Evolutionary conservation across 2,329 filamentous ascomycete species (phyloP), one percentile per base, ranked within the genome.

Genomic region (Colletotrichum neosansevieriae): DNA sequence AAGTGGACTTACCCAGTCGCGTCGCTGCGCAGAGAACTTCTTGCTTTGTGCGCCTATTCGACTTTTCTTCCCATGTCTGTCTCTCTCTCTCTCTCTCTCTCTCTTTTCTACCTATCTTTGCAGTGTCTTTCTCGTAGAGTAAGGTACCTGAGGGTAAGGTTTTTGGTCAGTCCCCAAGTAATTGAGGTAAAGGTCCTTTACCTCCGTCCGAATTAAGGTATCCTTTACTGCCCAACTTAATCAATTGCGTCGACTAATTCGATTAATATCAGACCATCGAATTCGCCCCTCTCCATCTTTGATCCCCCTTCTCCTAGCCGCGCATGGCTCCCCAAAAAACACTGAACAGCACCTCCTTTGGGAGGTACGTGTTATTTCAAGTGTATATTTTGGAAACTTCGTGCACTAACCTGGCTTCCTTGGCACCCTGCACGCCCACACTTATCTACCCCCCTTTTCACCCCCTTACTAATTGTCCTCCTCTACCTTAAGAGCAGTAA

Each of bases 21-120:
- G 24, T 63, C 36, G 34, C n/a, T 24, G 45, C 29, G 50, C 40
- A 11, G n/a, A 24, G 19, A 29, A 11, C 58, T 61, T 47, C 58
- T 61, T 61, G 58, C 58, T 38, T 61, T 44, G 47, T 44, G 9
- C 57, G 45, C 50, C 38, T 61, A 24, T 42, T 19, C n/a, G 32
- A 51, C 32, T 57, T 42, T 29, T 42, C 15, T 57, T 47, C 6
- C 13, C 17, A 38, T 38, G 12, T 38, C 29, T 29, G 7, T 29
- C 29, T 29, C 7, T 29, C 13, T 32, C 6, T 34, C 24, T 6
- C 24, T 5, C 4, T 5, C n/a, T 17, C 3, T 13, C 3, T 54
- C 34, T 54, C n/a, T 40, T 40, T 54, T 19, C 15, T 45, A 9
- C 15, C 11, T 21, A 21, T 21, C 21, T 21, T 54, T 36, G n/a